Conservation (phyloP, 202 grass and related monocot species). For the Elaeis oleifera region DNA sequence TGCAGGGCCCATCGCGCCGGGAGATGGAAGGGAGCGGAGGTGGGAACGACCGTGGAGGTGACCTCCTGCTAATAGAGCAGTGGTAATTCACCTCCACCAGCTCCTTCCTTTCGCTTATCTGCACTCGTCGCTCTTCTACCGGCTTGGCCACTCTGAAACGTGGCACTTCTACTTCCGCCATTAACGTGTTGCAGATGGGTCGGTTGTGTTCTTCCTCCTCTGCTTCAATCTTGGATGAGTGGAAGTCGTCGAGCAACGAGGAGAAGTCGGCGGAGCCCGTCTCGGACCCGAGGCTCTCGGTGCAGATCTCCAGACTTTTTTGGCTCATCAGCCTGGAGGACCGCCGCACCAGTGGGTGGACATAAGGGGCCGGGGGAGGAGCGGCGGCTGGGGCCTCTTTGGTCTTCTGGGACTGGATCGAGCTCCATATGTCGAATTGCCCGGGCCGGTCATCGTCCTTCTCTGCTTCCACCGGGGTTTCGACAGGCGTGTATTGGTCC, state of each 20-base stretch:
- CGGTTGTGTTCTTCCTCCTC: background rate
- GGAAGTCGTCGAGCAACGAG: constrained; percentile 29
- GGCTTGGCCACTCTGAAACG: background rate
- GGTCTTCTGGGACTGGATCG: constrained; percentile 1
- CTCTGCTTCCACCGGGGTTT: background rate
- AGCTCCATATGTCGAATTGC: constrained; percentile 6
- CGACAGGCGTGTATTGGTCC: background rate
- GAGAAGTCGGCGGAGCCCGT: constrained; percentile 57
- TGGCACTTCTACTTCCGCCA: background rate
- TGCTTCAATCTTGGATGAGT: background rate
- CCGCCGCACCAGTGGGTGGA: constrained; percentile 37
- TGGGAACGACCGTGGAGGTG: constrained; percentile 40
- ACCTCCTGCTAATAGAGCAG: constrained; percentile 30
- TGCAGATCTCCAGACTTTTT: constrained; percentile 88
- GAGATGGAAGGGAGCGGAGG: constrained; percentile 69
- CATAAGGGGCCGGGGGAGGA: constrained; percentile 15
- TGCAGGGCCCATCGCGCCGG: constrained; percentile 48
- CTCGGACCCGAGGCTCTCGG: constrained; percentile 87
- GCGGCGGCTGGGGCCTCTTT: background rate
- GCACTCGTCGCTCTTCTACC: background rate
- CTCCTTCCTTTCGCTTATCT: constrained; percentile 11
- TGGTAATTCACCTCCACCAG: constrained; percentile 71
- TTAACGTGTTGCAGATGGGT: background rate
- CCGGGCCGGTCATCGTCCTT: constrained; percentile 4
- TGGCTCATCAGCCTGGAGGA: constrained; percentile 49